Base-by-base conservation (phyloP, 1,284 basidiomycete genomes). In the Xerocomus tenax region DNA sequence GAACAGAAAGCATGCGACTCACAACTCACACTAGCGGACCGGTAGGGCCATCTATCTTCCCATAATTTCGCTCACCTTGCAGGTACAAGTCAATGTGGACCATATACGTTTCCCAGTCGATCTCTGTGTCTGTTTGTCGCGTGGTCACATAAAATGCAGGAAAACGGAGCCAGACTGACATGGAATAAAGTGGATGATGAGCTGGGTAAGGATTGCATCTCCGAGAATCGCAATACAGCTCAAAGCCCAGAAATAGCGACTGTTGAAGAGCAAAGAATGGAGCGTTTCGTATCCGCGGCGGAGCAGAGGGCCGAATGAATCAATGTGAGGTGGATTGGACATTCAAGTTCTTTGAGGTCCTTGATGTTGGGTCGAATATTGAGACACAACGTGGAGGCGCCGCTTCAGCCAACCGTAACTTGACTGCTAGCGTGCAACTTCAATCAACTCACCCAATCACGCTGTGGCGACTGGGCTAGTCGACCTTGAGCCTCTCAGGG, bases 41-140 rank as follows among this genome's bases (percentile, higher is more conserved):
- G 3, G 92, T 97, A 8, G 92, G 93, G 0, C 95, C 95, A 52
- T 78, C 74, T 52, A 99, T 86, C 50, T 76, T 71, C n/a, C 79
- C 73, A 65, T 98, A 99, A 65, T 94, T 81, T 25, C 86, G 74
- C 68, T 96, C 85, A 34, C 95, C 95, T 41, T 81, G 77, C 41
- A 87, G 62, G 68, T 89, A 94, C 43, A 88, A 67, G 47, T 84
- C 76, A 2, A 89, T 79, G 55, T 98, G 96, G 52, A 86, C 75
- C 78, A 94, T 86, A 62, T 96, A 96, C 0, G 93, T 95, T 63
- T 82, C 78, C 80, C 88, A 98, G 71, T 99, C 96, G 61, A 99
- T 99, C 70, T 99, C 95, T n/a, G 96, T 98, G 71, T 94, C 92
- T 95, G 69, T 47, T 53, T 49, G 41, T 51, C 42, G 38, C 34